Evolutionary conservation across 371 early-diverging fungal species (phyloP).

Genomic region (Lichtheimia ramosa): DNA sequence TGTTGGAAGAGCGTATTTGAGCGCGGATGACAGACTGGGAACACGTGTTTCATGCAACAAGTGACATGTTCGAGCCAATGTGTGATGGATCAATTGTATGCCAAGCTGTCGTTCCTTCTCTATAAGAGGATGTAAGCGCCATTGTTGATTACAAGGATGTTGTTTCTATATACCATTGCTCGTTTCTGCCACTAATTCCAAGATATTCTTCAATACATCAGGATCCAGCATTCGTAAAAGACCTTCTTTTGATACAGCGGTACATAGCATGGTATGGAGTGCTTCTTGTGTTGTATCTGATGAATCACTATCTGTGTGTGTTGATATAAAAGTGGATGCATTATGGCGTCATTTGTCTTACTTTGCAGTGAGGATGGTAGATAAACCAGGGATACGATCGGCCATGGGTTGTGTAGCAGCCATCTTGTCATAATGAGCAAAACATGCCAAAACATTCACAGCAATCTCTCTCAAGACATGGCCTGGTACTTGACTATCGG

Average conservation of each 20-base stretch:
- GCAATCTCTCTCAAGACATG: constrained; percentile 43
- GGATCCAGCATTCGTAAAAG: constrained; percentile 42
- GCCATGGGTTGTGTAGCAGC: constrained; percentile 32
- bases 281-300: constrained; percentile 36
- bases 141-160: neutral
- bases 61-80: constrained; percentile 26
- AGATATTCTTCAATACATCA: constrained; percentile 35
- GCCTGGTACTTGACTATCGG: constrained; percentile 35
- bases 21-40: constrained; percentile 30
- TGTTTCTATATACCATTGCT: neutral
- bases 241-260: constrained; percentile 36
- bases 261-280: constrained; percentile 31
- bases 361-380: constrained; percentile 35
- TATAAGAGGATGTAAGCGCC: neutral
- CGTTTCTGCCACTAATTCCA: constrained; percentile 22
- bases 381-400: constrained; percentile 41
- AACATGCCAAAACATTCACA: constrained; percentile 45
- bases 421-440: constrained; percentile 35
- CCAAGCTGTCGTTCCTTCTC: constrained; percentile 20
- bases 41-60: constrained; percentile 20
- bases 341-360: constrained; percentile 3
- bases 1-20: constrained; percentile 34
- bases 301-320: constrained; percentile 18
- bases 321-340: neutral
- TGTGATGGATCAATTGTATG: constrained; percentile 19